These are phyloP conservation scores for Thymus mandschuricus DNA, from an alignment of 257 asterid species.

Conservation along the genomic window DNA sequence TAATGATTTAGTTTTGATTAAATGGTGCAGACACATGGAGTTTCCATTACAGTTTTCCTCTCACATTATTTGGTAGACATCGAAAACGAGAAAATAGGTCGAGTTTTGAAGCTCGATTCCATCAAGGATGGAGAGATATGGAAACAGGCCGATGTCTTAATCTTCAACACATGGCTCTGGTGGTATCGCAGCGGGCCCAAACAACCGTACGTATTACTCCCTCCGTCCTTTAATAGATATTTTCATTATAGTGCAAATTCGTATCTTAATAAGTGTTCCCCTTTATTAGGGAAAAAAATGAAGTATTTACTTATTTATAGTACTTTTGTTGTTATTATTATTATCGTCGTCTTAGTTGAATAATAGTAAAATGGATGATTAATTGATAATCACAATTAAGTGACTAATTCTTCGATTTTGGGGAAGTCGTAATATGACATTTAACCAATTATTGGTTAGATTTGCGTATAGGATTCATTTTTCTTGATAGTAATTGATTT, in stretches of 20 bases:
- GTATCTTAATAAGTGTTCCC: too few species aligned
- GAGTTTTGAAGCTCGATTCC: constrained; percentile 54
- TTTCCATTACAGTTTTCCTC: constrained; percentile 37
- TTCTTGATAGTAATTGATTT: neutral
- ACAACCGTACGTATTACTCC: constrained; percentile 51
- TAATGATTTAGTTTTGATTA: neutral
- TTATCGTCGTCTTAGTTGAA: too few species aligned
- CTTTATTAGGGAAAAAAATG: neutral
- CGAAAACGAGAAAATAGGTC: constrained; percentile 35
- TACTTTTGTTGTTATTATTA: too few species aligned
- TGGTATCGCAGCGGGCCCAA: constrained; percentile 56
- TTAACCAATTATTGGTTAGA: neutral
- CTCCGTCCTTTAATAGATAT: too few species aligned
- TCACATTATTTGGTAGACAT: constrained; percentile 62
- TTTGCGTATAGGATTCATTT: neutral
- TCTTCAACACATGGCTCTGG: constrained; percentile 84
- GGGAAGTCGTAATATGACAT: neutral
- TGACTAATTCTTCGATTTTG: neutral
- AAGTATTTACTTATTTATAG: too few species aligned
- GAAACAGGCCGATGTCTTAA: constrained; percentile 55
- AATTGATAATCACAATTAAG: neutral
- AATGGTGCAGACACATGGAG: constrained; percentile 52
- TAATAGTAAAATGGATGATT: neutral
- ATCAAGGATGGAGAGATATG: constrained; percentile 49
- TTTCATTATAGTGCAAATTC: too few species aligned